Evolutionary conservation across 2,329 filamentous ascomycete genomes (phyloP).

Genomic region (Diaporthe citri): DNA sequence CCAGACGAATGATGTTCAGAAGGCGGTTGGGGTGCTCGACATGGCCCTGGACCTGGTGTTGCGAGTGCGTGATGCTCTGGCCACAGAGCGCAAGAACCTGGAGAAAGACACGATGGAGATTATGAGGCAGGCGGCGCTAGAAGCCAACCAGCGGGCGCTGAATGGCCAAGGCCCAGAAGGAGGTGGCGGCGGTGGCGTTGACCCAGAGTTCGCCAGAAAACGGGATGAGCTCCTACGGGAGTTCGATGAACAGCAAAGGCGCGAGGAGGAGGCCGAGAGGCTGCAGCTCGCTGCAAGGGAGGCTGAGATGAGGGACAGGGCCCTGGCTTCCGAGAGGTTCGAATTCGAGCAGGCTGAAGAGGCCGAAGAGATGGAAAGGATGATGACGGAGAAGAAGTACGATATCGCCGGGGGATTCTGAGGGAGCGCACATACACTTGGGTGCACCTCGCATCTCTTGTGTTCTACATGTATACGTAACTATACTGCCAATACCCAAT

Average conservation of each 20-base stretch:
- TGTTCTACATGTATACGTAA: not conserved
- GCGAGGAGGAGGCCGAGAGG: constrained; percentile 17
- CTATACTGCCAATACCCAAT: not conserved
- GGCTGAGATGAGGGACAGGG: constrained; percentile 33
- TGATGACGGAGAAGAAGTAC: constrained; percentile 32
- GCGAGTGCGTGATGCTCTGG: constrained; percentile 41
- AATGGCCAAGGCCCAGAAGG: not conserved
- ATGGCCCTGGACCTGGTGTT: constrained; percentile 43
- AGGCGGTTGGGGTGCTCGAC: constrained; percentile 43
- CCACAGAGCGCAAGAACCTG: constrained; percentile 42
- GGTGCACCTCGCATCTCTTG: constrained; percentile 9
- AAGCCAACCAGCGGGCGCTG: constrained; percentile 41
- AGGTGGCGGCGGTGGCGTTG: not conserved
- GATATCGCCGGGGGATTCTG: constrained; percentile 25
- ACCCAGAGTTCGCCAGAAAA: not conserved
- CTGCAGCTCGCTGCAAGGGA: not conserved
- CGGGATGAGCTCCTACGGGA: constrained; percentile 33
- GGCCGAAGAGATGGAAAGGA: constrained; percentile 36
- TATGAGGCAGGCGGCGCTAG: constrained; percentile 49
- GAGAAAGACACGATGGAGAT: constrained; percentile 45
- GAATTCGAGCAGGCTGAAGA: constrained; percentile 15
- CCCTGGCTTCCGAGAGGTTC: constrained; percentile 26
- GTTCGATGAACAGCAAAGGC: constrained; percentile 23
- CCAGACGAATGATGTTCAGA: constrained; percentile 26
- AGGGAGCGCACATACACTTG: constrained; percentile 10